Conservation (phyloP, 208 protist genomes). For the Acanthamoeba lenticulata region DNA sequence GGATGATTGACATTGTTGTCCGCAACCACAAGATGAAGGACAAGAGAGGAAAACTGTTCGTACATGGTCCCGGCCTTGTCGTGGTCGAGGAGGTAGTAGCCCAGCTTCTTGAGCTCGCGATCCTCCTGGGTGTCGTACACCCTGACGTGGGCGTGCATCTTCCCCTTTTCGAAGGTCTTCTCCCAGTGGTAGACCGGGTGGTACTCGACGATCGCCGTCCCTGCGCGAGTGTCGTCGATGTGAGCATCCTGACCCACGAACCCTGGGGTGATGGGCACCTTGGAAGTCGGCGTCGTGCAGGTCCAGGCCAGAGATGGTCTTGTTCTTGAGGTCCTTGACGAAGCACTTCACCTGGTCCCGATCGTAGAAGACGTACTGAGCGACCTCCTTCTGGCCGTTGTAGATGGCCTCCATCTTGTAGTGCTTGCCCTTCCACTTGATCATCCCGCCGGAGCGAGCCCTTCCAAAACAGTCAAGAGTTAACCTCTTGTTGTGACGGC, state of each 20-base stretch:
- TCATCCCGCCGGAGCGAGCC: not conserved
- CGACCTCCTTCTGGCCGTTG: not conserved
- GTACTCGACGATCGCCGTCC: constrained; percentile 4
- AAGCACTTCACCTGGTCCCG: constrained; percentile 45
- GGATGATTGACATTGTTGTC: not conserved
- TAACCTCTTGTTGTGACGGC: not conserved
- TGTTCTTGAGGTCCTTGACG: constrained; percentile 23
- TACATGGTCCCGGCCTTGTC: constrained; percentile 33
- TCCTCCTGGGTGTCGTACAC: constrained; percentile 58
- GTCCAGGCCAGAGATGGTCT: constrained; percentile 2
- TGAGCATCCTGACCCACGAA: not conserved
- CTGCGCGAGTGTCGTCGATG: not conserved
- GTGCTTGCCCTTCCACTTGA: constrained; percentile 52
- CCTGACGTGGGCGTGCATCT: not conserved
- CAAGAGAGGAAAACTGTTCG: not conserved
- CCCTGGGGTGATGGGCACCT: not conserved
- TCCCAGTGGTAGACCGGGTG: constrained; percentile 63
- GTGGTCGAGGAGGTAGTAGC: not conserved
- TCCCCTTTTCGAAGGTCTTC: not conserved
- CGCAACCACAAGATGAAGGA: not conserved
- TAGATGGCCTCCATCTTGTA: constrained; percentile 47
- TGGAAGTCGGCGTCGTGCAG: not conserved
- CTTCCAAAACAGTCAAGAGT: not conserved
- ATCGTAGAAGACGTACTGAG: constrained; percentile 30
- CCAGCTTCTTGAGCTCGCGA: constrained; percentile 44